Evolutionary conservation across 306 rosid genomes (phyloP), one percentile per base, ranked within the genome.

Genomic region (Hippophae rhamnoides): DNA sequence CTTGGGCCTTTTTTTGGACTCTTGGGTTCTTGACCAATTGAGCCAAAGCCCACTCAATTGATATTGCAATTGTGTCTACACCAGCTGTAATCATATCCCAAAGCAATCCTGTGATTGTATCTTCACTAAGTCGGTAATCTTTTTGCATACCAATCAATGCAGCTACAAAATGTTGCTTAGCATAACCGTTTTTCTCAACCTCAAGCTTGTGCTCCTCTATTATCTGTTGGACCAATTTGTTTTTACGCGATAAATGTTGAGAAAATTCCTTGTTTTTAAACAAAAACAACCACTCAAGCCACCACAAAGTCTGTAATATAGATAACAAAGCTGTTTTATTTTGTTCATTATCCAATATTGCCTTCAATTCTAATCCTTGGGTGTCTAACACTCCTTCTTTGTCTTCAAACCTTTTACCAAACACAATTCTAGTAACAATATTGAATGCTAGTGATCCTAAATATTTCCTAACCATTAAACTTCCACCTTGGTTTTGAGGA

Each of bases 11-110:
- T 3, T 79, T 83, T 46, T 87, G 94, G 23, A 85, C 95, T 38
- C 96, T 81, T 52, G 89, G 97, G 65, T 83, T 85, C 56, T 62
- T 79, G n/a, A 90, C 75, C n/a, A 90, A 50, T 74, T 90, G 87
- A 0, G 96, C 96, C 96, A 85, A 81, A 11, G 76, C 94, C 97
- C 96, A 85, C 60, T 90, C 97, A 12, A 67, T 87, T 1, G 89
- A 70, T 5, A 87, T 90, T 8, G 86, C 73, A 0, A 87, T 83
- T 2, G 97, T 90, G 79, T 87, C 95, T 82, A 68, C 85, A 48
- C 98, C 98, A 5, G 96, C 96, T 0, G 95, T 83, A 53, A 87
- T 85, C 96, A 87, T 90, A 58, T 90, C 97, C 95, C 98, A 87
- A 47, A 85, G 93, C 53, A 87, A 92, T 25, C 96, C 96, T 57